A percentile compares a stretch with the other conserved stretches of the same genome.
Conservation (phyloP, 257 asterid species). For the Jacaranda mimosifolia region DNA sequence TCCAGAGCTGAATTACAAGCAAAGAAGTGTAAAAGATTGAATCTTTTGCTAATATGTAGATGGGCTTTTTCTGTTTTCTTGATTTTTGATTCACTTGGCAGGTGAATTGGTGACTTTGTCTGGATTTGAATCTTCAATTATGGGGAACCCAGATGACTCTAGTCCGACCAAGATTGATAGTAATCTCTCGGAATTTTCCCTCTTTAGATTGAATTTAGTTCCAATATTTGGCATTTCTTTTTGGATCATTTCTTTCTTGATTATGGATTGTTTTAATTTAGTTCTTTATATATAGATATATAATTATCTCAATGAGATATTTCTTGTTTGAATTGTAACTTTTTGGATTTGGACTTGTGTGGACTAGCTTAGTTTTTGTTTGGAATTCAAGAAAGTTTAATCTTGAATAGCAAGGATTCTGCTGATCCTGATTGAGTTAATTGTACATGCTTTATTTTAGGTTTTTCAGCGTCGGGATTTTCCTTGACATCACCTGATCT, state of each 20-base stretch:
- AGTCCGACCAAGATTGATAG: conserved; percentile 61
- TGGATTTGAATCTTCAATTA: conserved; percentile 46
- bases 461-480: conserved; percentile 66
- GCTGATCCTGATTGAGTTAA: conserved; percentile 17
- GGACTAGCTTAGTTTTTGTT: conserved; percentile 36
- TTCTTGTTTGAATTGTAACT: not conserved
- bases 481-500: conserved; percentile 84
- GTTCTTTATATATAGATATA: not conserved
- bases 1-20: conserved; percentile 30
- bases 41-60: not conserved
- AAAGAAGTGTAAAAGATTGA: conserved; percentile 12
- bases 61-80: conserved; percentile 34
- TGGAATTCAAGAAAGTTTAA: conserved; percentile 34
- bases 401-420: conserved; percentile 13
- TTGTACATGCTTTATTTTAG: conserved; percentile 42
- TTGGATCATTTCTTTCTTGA: conserved; percentile 27
- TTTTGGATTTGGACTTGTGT: not conserved
- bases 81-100: conserved; percentile 45
- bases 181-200: conserved; percentile 36
- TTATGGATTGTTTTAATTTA: not conserved
- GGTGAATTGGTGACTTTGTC: conserved; percentile 42
- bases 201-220: conserved; percentile 4
- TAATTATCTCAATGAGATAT: not conserved
- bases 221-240: not conserved
- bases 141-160: conserved; percentile 51